These are phyloP conservation scores for Lactarius deliciosus DNA, from an alignment of 768 basidiomycete species.

Conservation along the genomic window DNA sequence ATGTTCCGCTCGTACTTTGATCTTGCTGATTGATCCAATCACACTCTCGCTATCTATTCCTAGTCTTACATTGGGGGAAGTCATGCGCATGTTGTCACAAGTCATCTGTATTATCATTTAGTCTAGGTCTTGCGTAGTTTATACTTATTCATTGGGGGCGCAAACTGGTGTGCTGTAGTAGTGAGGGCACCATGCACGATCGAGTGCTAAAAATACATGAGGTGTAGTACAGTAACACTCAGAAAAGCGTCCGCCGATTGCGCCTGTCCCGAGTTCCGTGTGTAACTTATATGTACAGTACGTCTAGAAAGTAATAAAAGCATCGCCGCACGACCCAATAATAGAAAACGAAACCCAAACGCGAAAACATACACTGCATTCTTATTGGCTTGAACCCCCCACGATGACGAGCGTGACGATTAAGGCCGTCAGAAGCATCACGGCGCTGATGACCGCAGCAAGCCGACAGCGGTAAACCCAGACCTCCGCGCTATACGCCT, in stretches of 20 bases:
- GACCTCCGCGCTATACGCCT: conserved; percentile 34
- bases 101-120: conserved; percentile 32
- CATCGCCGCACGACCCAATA: background rate
- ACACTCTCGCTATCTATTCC: conserved; percentile 7
- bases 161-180: background rate
- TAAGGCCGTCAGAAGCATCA: conserved; percentile 48
- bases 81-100: background rate
- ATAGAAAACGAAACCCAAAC: conserved; percentile 2
- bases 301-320: background rate
- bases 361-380: background rate
- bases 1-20: conserved; percentile 94
- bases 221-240: background rate
- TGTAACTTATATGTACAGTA: background rate
- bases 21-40: conserved; percentile 44
- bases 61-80: background rate
- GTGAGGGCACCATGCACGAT: conserved; percentile 2
- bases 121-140: conserved; percentile 18
- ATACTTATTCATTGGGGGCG: conserved; percentile 16
- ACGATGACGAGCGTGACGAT: conserved; percentile 49
- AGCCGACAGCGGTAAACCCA: conserved; percentile 52
- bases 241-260: conserved; percentile 15
- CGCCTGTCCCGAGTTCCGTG: conserved; percentile 9
- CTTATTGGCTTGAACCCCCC: conserved; percentile 1
- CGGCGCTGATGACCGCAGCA: conserved; percentile 61
- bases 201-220: background rate